Base-by-base conservation (phyloP, 108 stramenopile genomes). In the Epithemia pelagica region DNA sequence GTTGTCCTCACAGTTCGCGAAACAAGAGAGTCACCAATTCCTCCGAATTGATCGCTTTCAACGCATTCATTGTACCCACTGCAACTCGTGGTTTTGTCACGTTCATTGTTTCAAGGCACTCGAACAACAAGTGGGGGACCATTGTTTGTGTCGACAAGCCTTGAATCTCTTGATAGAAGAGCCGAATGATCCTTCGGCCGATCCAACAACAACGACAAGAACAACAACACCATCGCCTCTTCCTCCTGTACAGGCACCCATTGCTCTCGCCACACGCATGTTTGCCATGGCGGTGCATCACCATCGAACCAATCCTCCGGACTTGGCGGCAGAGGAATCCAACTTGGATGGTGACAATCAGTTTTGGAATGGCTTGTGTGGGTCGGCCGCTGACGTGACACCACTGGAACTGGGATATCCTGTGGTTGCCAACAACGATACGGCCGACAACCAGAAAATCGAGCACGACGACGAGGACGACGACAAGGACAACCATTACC, bases 51-150 rank as follows among this genome's bases (percentile, higher is more conserved):
- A 74, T 61, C 3, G 28, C 10, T 70, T 32, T 56, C 69, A 65
- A 27, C 28, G 74, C 62, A 52, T 69, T 0, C 46, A 56, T 21
- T 80, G 79, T 56, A 31, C 22, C 22, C 2, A 25, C 15, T 81
- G 80, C 32, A 10, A 58, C 1, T 59, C 74, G 19, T 37, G 61
- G 0, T 81, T 81, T 67, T 81, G 80, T 57, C 61, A 69, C 0
- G 46, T 32, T 30, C 28, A 46, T 58, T 74, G 69, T 32, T 30
- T 28, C 21, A 18, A 64, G n/a, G 30, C 18, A 2, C 63, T 74
- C 31, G 29, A 55, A 0, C 10, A 57, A 21, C 31, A 54, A 24
- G 55, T 71, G 28, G 73, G 73, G 1, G 33, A 22, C 26, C 74
- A 76, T 59, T 81, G 76, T 65, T 20, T 57, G 2, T 58, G 24